Evolutionary conservation across 2,329 filamentous ascomycete species (phyloP).

Genomic region (Ophiostoma pallidulum): DNA sequence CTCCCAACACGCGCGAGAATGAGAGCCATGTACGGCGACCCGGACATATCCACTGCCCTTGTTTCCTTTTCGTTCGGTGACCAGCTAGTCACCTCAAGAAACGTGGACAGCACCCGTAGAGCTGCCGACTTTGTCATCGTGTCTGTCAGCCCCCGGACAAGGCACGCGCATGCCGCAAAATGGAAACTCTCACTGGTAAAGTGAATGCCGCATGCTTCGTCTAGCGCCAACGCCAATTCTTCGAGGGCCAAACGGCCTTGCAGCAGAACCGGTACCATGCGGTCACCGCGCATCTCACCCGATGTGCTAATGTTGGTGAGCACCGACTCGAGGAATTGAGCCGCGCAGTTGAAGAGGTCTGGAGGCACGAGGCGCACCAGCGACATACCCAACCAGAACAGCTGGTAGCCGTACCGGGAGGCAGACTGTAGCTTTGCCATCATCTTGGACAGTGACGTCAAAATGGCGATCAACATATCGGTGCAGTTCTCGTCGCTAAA

Average conservation of each 20-base stretch:
- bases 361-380: constrained; percentile 55
- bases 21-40: constrained; percentile 51
- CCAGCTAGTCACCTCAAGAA: constrained; percentile 41
- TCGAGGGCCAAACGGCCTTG: constrained; percentile 52
- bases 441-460: constrained; percentile 60
- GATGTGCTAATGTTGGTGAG: constrained; percentile 54
- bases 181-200: constrained; percentile 58
- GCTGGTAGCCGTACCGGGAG: constrained; percentile 57
- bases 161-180: constrained; percentile 54
- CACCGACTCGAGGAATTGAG: constrained; percentile 55
- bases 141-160: constrained; percentile 56
- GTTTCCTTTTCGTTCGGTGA: constrained; percentile 11
- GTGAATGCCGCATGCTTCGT: constrained; percentile 56
- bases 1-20: constrained; percentile 48
- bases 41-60: constrained; percentile 22
- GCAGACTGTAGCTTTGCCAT: constrained; percentile 58
- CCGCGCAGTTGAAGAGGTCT: constrained; percentile 55
- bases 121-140: constrained; percentile 49
- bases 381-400: constrained; percentile 62
- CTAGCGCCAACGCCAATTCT: constrained; percentile 51
- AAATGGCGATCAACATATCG: constrained; percentile 60
- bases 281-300: constrained; percentile 48
- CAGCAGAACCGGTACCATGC: constrained; percentile 50
- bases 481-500: constrained; percentile 46
- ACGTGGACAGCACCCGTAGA: constrained; percentile 51